Conservation (phyloP, 768 basidiomycete genomes). For the Termitomyces sp. region DNA sequence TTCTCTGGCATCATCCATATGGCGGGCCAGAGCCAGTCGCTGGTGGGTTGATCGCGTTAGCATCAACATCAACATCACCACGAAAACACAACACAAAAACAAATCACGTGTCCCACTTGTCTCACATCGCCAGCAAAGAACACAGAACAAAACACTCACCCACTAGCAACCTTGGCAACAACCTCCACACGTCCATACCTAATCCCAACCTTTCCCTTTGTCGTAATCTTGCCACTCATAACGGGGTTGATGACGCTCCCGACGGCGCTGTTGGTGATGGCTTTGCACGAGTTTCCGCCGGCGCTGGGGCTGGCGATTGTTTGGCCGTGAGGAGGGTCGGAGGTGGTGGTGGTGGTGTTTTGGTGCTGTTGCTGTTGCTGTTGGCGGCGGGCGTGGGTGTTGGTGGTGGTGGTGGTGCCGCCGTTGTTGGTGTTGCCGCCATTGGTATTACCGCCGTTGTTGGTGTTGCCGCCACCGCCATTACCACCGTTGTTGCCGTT, state of each 20-base stretch:
- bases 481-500: background rate
- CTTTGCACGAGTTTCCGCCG: constrained; percentile 37
- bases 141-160: constrained; percentile 25
- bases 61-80: background rate
- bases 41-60: background rate
- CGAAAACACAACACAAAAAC: background rate
- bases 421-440: background rate
- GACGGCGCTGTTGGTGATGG: constrained; percentile 23
- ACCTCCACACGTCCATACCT: constrained; percentile 61
- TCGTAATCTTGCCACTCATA: constrained; percentile 71
- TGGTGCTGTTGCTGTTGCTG: too few species aligned
- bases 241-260: constrained; percentile 69
- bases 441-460: too few species aligned
- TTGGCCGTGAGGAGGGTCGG: too few species aligned
- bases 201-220: constrained; percentile 54
- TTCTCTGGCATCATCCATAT: constrained; percentile 73
- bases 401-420: too few species aligned
- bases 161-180: constrained; percentile 56
- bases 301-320: background rate
- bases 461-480: background rate
- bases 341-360: too few species aligned
- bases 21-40: constrained; percentile 74
- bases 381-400: too few species aligned
- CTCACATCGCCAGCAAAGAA: too few species aligned
- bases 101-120: background rate